Conservation (phyloP, 2,329 filamentous ascomycete genomes). For the Microascus cirrosus region DNA sequence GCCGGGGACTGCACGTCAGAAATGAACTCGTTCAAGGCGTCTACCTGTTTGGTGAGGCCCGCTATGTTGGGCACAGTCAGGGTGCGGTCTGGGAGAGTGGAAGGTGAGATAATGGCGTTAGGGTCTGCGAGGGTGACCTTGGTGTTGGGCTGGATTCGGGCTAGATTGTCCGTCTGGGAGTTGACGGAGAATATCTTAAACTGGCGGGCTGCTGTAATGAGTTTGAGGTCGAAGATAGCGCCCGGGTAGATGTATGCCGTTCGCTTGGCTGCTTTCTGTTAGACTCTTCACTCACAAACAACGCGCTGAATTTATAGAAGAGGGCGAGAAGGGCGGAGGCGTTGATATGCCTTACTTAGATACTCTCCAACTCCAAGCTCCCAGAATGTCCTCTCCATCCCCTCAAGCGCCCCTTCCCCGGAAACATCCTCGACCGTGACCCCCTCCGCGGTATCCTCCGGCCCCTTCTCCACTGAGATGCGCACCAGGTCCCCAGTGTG, state of each 20-base stretch:
- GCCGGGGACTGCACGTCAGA: slow-evolving; percentile 5
- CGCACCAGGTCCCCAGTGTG: slow-evolving; percentile 55
- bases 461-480: slow-evolving; percentile 28
- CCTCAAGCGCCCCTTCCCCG: slow-evolving; percentile 11
- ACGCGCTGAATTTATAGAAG: background rate
- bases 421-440: slow-evolving; percentile 53
- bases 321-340: background rate
- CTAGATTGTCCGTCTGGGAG: slow-evolving; percentile 28
- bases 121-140: slow-evolving; percentile 14
- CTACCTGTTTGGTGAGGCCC: slow-evolving; percentile 54
- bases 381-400: slow-evolving; percentile 22
- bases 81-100: slow-evolving; percentile 13
- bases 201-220: slow-evolving; percentile 12
- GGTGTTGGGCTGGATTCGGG: slow-evolving; percentile 26
- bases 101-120: background rate
- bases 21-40: slow-evolving; percentile 56
- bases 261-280: slow-evolving; percentile 26
- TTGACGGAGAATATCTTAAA: slow-evolving; percentile 52
- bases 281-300: background rate
- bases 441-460: slow-evolving; percentile 38
- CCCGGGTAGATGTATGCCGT: slow-evolving; percentile 61
- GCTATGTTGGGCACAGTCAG: slow-evolving; percentile 47
- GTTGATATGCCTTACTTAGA: slow-evolving; percentile 18
- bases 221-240: slow-evolving; percentile 55
- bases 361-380: slow-evolving; percentile 19